phyloP scores from a whole-genome alignment of 768 basidiomycete genomes.

The Polyporus arcularius region DNA sequence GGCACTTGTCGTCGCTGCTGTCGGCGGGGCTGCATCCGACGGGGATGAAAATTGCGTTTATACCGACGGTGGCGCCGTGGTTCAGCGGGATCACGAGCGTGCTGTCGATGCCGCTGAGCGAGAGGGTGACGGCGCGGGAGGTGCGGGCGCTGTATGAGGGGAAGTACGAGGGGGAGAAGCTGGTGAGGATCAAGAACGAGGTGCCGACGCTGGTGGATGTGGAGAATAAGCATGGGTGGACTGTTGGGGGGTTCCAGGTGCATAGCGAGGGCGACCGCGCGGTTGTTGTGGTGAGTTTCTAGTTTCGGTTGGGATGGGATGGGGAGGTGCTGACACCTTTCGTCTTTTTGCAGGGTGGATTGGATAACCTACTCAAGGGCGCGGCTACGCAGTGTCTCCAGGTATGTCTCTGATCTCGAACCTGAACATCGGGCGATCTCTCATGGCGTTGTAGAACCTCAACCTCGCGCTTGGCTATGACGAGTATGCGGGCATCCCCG shows the following conservation, averaged over 20 bases:
- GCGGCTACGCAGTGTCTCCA: conserved; percentile 99
- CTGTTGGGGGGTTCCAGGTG: conserved; percentile 91
- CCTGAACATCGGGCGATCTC: neutral
- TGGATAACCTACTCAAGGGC: conserved; percentile 97
- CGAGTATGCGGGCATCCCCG: conserved; percentile 80
- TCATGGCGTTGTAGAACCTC: conserved; percentile 60
- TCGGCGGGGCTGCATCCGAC: conserved; percentile 7
- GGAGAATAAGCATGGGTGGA: conserved; percentile 85
- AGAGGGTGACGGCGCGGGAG: conserved; percentile 68
- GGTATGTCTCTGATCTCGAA: conserved; percentile 47
- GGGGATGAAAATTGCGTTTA: conserved; percentile 72
- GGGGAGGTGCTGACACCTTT: neutral
- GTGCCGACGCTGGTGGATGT: conserved; percentile 78
- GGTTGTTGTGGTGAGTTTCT: conserved; percentile 82
- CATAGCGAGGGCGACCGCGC: conserved; percentile 87
- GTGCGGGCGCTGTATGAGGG: conserved; percentile 73
- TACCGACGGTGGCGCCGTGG: conserved; percentile 89
- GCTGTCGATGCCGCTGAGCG: conserved; percentile 75
- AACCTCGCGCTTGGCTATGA: conserved; percentile 89
- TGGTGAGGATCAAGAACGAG: conserved; percentile 66
- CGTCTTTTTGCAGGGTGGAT: conserved; percentile 63
- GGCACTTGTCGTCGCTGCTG: conserved; percentile 73
- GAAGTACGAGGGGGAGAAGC: conserved; percentile 72
- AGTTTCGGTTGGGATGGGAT: neutral
- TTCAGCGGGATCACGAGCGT: conserved; percentile 96